Evolutionary conservation across 345 rosid species (phyloP).

Genomic region (Viola odorata): DNA sequence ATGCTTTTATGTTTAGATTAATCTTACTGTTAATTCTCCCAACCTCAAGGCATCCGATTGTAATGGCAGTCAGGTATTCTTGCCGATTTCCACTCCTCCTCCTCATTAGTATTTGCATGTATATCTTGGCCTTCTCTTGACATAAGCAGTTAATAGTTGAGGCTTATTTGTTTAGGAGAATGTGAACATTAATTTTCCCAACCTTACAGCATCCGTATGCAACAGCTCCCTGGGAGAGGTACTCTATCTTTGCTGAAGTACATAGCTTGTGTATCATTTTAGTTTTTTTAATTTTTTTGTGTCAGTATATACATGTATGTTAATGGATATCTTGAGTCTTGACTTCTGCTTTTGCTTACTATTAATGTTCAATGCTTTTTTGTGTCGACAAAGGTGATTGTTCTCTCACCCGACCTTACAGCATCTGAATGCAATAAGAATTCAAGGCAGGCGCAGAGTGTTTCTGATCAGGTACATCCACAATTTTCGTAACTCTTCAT

Average conservation of each 20-base stretch:
- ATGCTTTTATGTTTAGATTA: not conserved
- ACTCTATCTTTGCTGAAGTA: slow-evolving; percentile 3
- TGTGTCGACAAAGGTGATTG: not conserved
- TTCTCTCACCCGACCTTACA: not conserved
- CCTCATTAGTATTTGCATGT: no score
- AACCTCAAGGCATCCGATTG: slow-evolving; percentile 2
- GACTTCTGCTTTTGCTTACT: not conserved
- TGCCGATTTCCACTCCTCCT: no score
- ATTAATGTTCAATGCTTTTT: not conserved
- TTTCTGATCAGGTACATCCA: no score
- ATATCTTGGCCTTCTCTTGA: slow-evolving; percentile 1
- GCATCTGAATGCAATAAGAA: slow-evolving; percentile 1
- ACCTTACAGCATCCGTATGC: slow-evolving; percentile 6
- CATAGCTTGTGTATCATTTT: not conserved
- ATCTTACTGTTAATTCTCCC: not conserved
- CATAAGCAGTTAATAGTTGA: slow-evolving; percentile 3
- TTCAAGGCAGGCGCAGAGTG: no score
- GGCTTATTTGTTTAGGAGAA: slow-evolving; percentile 1
- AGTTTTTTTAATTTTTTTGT: not conserved
- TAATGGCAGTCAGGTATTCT: not conserved
- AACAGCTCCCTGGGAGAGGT: slow-evolving; percentile 2
- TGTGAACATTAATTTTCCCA: slow-evolving; percentile 10
- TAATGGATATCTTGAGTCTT: not conserved
- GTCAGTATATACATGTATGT: not conserved
- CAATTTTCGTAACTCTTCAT: no score